Percentiles rank a stretch among this genome's conserved stretches.
Conservation (phyloP, 2,329 filamentous ascomycete genomes). For the Triangularia verruculosa region DNA sequence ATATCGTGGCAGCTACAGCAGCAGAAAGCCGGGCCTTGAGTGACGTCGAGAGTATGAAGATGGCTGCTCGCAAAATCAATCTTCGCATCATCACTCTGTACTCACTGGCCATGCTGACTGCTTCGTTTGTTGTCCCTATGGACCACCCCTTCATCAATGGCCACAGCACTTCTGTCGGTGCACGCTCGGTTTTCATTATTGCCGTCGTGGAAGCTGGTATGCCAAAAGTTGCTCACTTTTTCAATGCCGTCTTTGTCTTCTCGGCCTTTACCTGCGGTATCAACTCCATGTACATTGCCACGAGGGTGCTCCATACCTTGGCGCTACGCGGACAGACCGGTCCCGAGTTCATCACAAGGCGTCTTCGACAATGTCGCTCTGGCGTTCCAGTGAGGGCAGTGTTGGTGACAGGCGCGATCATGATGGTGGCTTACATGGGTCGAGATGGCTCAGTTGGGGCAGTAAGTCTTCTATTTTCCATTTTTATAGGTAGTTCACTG, state of each 20-base stretch:
- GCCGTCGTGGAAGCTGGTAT: conserved; percentile 38
- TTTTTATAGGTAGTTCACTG: conserved; percentile 1
- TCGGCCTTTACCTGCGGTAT: conserved; percentile 39
- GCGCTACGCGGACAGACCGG: conserved; percentile 39
- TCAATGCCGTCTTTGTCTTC: conserved; percentile 40
- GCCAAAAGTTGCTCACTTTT: conserved; percentile 36
- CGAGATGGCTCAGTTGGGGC: conserved; percentile 36
- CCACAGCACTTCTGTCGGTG: conserved; percentile 35
- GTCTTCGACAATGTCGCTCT: conserved; percentile 35
- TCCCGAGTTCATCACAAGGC: conserved; percentile 40
- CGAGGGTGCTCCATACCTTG: conserved; percentile 37
- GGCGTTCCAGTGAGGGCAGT: conserved; percentile 41
- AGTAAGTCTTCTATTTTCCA: conserved; percentile 24
- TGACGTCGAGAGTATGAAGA: conserved; percentile 40
- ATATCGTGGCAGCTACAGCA: conserved; percentile 39
- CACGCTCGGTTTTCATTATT: conserved; percentile 37
- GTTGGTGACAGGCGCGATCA: conserved; percentile 38
- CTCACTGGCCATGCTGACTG: conserved; percentile 28
- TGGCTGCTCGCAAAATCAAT: conserved; percentile 39
- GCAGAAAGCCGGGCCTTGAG: conserved; percentile 36
- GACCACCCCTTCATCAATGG: conserved; percentile 42
- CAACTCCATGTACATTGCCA: conserved; percentile 39
- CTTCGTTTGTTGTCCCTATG: conserved; percentile 36
- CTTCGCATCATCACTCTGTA: conserved; percentile 35
- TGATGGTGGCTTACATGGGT: conserved; percentile 40